Conservation (phyloP, 2,329 filamentous ascomycete species). For the Claviceps sp. region DNA sequence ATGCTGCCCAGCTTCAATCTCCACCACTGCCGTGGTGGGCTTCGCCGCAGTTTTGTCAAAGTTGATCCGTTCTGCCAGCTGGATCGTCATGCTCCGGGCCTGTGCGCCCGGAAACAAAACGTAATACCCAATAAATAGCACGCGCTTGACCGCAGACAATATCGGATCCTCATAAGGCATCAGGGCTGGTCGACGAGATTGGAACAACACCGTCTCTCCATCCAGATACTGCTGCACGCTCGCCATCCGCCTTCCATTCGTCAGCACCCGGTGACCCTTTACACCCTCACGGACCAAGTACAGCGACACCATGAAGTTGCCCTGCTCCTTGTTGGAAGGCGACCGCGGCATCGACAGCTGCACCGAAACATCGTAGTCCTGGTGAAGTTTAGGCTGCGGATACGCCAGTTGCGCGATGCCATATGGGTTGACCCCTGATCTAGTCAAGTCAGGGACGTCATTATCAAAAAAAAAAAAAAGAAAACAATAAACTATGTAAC, state of each 20-base stretch:
- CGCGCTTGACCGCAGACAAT: constrained; percentile 45
- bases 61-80: constrained; percentile 59
- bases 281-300: constrained; percentile 40
- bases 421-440: constrained; percentile 38
- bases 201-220: constrained; percentile 34
- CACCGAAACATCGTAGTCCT: constrained; percentile 76
- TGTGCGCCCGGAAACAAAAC: constrained; percentile 52
- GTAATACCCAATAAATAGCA: constrained; percentile 56
- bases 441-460: constrained; percentile 14
- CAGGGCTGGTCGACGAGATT: constrained; percentile 60
- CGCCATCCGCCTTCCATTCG: neutral
- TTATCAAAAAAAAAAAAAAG: neutral
- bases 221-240: constrained; percentile 23
- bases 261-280: neutral
- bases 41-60: constrained; percentile 37
- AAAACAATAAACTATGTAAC: neutral
- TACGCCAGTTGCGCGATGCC: constrained; percentile 32
- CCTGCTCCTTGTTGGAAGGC: constrained; percentile 57
- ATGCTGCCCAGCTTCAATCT: constrained; percentile 53
- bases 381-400: constrained; percentile 49
- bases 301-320: constrained; percentile 91
- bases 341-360: constrained; percentile 67
- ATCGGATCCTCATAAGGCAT: constrained; percentile 66
- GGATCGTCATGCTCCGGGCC: constrained; percentile 48
- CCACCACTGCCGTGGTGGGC: constrained; percentile 38